phyloP scores from a whole-genome alignment of 306 rosid genomes.

The Canavalia gladiata region DNA sequence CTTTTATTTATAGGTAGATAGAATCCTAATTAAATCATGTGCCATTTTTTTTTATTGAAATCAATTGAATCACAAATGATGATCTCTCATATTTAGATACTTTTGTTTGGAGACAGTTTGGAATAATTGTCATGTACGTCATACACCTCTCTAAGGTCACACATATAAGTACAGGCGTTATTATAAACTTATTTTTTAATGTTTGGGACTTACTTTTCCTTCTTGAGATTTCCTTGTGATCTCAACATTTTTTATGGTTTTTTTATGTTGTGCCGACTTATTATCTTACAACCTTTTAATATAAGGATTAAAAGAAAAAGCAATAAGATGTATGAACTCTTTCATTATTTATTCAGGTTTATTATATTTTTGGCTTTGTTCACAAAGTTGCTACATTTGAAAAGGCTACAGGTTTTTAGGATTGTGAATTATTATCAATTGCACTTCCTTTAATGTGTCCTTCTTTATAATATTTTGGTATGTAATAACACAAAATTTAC shows the following conservation, averaged over 20 bases:
- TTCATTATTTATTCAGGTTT: constrained; percentile 64
- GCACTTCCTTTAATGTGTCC: constrained; percentile 18
- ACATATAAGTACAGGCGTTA: constrained; percentile 86
- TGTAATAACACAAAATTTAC: too few species aligned
- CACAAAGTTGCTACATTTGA: constrained; percentile 93
- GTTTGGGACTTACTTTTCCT: constrained; percentile 56
- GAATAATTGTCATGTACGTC: constrained; percentile 85
- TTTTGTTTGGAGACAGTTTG: constrained; percentile 89
- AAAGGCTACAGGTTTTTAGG: constrained; percentile 97
- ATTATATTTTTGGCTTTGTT: constrained; percentile 91
- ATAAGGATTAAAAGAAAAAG: background rate
- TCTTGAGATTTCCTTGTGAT: constrained; percentile 48
- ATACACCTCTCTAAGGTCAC: constrained; percentile 83
- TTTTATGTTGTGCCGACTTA: constrained; percentile 18
- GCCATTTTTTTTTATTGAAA: constrained; percentile 61
- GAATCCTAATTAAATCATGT: constrained; percentile 59
- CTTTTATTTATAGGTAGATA: constrained; percentile 45
- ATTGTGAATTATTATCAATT: constrained; percentile 47
- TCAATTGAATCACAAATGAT: constrained; percentile 71
- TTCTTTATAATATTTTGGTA: background rate
- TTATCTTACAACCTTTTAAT: constrained; percentile 8
- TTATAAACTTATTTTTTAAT: constrained; percentile 80
- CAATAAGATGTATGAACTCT: constrained; percentile 32
- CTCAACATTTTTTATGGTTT: constrained; percentile 50
- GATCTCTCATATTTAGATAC: constrained; percentile 78